Conservation (phyloP, 441 rosid species). For the Manihot esculenta region DNA sequence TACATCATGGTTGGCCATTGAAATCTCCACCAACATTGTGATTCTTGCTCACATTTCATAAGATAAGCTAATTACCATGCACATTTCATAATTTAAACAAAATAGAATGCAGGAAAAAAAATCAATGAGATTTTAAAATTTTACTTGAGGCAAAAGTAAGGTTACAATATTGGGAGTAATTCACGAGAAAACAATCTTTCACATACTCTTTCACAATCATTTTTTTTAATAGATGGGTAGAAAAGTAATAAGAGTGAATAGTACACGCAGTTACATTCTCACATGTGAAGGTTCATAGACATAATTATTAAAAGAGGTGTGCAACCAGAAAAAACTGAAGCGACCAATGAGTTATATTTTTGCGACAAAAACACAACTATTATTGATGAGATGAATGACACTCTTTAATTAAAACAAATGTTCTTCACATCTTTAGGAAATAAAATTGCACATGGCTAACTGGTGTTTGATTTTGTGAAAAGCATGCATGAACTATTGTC, state of each 20-base stretch:
- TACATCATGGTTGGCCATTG: no score
- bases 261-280: neutral
- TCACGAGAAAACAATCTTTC: no score
- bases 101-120: no score
- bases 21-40: no score
- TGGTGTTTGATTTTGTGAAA: neutral
- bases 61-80: neutral
- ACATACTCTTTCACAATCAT: no score
- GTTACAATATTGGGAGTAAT: neutral
- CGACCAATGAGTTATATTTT: neutral
- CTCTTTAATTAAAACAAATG: neutral
- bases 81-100: constrained; percentile 4
- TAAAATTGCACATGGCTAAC: neutral
- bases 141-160: no score
- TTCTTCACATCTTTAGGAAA: neutral
- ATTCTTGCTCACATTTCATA: no score
- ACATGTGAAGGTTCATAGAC: neutral
- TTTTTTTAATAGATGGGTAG: neutral
- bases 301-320: neutral
- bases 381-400: neutral
- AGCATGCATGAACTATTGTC: neutral
- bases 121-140: neutral
- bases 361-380: neutral
- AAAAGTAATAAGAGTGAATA: neutral
- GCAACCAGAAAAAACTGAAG: neutral